Base-by-base conservation (phyloP, 352 stramenopile species). In the Globisporangium okanoganense region DNA sequence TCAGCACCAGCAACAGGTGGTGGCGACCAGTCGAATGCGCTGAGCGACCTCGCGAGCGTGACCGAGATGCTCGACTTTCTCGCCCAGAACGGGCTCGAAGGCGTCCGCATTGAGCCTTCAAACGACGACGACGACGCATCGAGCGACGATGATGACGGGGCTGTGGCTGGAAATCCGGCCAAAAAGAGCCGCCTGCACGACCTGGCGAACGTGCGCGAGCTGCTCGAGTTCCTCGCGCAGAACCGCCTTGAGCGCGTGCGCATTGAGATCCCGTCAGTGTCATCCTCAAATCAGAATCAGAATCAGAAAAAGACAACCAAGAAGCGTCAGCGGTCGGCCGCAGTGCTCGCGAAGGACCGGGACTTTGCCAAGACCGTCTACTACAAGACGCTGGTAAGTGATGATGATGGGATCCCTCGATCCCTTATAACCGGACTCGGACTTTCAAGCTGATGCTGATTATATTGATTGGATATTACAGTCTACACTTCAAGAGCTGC, bases 381-480 rank as follows among this genome's bases (percentile, higher is more conserved):
- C 56, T 62, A 62, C 56, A 24, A 62, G 44, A 62, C 44, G 22
- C 44, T 62, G 44, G 56, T 62, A 38, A 9, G 38, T 24, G 18
- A 29, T n/a, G n/a, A 5, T 44, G 12, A 18, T 22, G 31, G 9
- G 8, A 14, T n/a, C n/a, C n/a, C 36, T 43, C 13, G 36, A 18
- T 18, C 36, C 16, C 33, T 13, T 12, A 16, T 40, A 12, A 40
- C 33, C 33, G 16, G 2, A 16, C 5, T 16, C 33, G 13, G 8
- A 36, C 31, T 12, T 24, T 14, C 33, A n/a, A 31, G 31, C 31
- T 36, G 31, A 9, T 41, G 22, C n/a, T 20, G 5, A 6, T 7
- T 56, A 43, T 29, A 9, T 18, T 51, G 7, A 51, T 20, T 5
- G 10, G 29, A n/a, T n/a, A n/a, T n/a, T 14, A 8, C 22, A 53